These are phyloP conservation scores for Tilletia indica DNA, from an alignment of 1,284 basidiomycete species.

Conservation along the genomic window DNA sequence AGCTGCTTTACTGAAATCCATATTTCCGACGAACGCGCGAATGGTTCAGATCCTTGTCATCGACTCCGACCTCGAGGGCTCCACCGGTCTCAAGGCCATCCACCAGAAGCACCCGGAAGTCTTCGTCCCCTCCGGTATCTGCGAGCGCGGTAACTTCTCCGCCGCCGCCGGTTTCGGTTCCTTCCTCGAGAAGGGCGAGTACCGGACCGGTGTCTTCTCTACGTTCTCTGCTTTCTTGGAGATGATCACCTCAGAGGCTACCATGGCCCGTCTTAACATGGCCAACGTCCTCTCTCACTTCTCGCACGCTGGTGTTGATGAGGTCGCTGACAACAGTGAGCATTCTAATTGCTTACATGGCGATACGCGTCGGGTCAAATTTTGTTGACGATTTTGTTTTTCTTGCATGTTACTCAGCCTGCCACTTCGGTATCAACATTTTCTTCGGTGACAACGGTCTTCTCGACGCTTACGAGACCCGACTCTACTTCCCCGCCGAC, in stretches of 20 bases:
- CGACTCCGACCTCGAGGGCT: slow-evolving; percentile 81
- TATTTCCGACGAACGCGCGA: too few species aligned
- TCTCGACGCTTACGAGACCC: slow-evolving; percentile 68
- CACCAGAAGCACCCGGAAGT: slow-evolving; percentile 83
- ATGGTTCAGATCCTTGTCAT: slow-evolving; percentile 71
- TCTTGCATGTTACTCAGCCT: slow-evolving; percentile 21
- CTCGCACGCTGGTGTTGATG: slow-evolving; percentile 74
- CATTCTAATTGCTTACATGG: neutral
- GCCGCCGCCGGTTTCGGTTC: slow-evolving; percentile 81
- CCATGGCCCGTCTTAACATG: slow-evolving; percentile 66
- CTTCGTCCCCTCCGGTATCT: slow-evolving; percentile 76
- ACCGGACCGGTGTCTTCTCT: slow-evolving; percentile 63
- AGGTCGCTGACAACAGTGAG: slow-evolving; percentile 73
- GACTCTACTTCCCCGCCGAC: slow-evolving; percentile 81
- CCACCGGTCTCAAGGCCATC: slow-evolving; percentile 77
- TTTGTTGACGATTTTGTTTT: neutral
- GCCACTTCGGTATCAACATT: slow-evolving; percentile 66
- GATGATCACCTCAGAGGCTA: slow-evolving; percentile 80
- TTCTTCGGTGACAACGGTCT: slow-evolving; percentile 83
- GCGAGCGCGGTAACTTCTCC: slow-evolving; percentile 77
- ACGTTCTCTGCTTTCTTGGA: slow-evolving; percentile 84
- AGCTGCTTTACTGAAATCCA: neutral
- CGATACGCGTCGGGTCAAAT: neutral
- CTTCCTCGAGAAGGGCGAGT: slow-evolving; percentile 31
- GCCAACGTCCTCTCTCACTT: slow-evolving; percentile 82